Evolutionary conservation across 805 yeast genomes (phyloP).

Genomic region (Isabelozyma heimii): DNA sequence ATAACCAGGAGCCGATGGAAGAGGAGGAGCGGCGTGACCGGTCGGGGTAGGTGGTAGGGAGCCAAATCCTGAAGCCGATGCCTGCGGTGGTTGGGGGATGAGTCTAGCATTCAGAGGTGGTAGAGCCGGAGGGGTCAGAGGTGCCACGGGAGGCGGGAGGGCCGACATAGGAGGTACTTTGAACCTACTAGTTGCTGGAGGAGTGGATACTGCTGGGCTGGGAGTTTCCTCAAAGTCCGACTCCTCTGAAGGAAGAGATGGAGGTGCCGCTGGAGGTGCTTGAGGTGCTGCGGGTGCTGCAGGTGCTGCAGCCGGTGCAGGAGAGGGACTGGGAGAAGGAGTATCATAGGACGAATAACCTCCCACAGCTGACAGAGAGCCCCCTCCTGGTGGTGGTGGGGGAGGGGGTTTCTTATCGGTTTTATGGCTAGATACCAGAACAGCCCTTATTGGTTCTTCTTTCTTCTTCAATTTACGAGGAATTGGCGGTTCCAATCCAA

Average conservation of each 20-base stretch:
- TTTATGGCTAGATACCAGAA: background rate
- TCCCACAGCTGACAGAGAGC: conserved; percentile 2
- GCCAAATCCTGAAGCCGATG: background rate
- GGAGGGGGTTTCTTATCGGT: conserved; percentile 35
- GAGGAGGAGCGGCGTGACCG: conserved; percentile 10
- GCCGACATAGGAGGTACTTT: conserved; percentile 37
- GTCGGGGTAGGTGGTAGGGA: conserved; percentile 3
- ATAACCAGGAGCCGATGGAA: background rate
- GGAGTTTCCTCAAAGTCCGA: background rate
- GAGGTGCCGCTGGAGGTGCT: conserved; percentile 3
- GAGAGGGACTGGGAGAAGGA: conserved; percentile 10
- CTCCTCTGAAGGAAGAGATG: conserved; percentile 7
- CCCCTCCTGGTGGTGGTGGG: conserved; percentile 27
- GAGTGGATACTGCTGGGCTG: conserved; percentile 3
- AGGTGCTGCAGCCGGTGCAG: conserved; percentile 8
- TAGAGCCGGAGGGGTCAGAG: conserved; percentile 16
- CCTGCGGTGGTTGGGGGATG: background rate
- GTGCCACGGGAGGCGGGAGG: conserved; percentile 25
- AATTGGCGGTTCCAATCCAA: conserved; percentile 81
- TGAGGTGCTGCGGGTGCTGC: conserved; percentile 9
- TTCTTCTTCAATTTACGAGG: conserved; percentile 54
- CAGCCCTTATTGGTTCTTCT: conserved; percentile 9
- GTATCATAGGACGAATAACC: conserved; percentile 4
- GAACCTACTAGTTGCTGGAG: conserved; percentile 16
- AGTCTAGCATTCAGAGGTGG: conserved; percentile 4